Base-by-base conservation (phyloP, 805 yeast genomes). In the Ogataea nakhonphanomensis region DNA sequence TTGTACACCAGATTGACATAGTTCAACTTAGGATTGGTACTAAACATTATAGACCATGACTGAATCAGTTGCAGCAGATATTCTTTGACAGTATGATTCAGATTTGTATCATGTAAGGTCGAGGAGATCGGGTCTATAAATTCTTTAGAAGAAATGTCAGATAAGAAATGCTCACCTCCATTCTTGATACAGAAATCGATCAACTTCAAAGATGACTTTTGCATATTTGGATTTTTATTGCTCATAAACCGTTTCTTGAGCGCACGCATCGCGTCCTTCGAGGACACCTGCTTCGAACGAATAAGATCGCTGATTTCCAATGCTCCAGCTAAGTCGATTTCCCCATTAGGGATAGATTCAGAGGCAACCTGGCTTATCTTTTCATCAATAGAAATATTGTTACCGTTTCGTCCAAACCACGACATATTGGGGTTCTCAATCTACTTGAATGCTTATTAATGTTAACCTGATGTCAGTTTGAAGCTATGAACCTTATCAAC, bases 341-440 rank as follows among this genome's bases (percentile, higher is more conserved):
- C 96, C 2, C 97, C 97, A 55, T 83, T 79, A 5, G 97, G 97
- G 33, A 90, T 83, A n/a, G 85, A 69, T 59, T 88, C 95, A 27
- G 90, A 81, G 1, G 96, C 87, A 12, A 96, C 95, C 47, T 74
- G 77, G 39, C 73, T 76, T 27, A 90, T 78, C 50, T 81, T 76
- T 34, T 67, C 71, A 50, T 84, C 93, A 28, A 85, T 56, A 26
- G 65, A 70, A 3, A 63, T 58, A 4, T 62, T 55, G 11, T 61
- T 46, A 26, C 41, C 44, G 6, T 65, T 46, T 9, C 58, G 55
- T 13, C 71, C 61, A 51, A 76, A 76, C 81, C 81, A 76, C 24
- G 81, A 66, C 81, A 76, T 75, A 3, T 22, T 44, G n/a, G 9
- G 12, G 13, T 15, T 12, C 15, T 21, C 1, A 11, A 12, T 14